Evolutionary conservation across 352 stramenopile species (phyloP).

Genomic region (Globisporangium paroecandrum): DNA sequence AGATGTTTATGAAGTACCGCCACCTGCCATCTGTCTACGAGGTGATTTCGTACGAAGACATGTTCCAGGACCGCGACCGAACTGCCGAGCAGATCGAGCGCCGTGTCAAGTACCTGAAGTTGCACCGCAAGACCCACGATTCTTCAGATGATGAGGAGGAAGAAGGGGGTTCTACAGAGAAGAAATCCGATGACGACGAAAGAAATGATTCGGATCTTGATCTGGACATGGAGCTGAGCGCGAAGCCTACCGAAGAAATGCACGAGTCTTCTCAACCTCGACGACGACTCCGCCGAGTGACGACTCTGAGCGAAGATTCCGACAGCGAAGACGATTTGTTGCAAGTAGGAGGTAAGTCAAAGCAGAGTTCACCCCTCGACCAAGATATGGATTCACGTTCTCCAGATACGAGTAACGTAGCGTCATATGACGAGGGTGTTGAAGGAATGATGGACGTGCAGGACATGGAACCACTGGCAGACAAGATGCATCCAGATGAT

Average conservation of each 20-base stretch:
- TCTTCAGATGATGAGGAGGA: constrained; percentile 49
- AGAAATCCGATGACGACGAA: constrained; percentile 12
- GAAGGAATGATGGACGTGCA: constrained; percentile 3
- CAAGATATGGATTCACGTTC: background rate
- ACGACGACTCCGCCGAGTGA: constrained; percentile 45
- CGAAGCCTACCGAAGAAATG: constrained; percentile 15
- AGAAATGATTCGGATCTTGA: constrained; percentile 17
- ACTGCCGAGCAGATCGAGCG: constrained; percentile 83
- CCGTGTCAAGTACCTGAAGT: constrained; percentile 77
- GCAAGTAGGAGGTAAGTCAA: background rate
- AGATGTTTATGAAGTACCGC: constrained; percentile 73
- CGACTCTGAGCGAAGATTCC: constrained; percentile 32
- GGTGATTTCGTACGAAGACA: constrained; percentile 87
- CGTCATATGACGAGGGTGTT: background rate
- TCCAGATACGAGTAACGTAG: background rate
- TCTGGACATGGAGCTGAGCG: constrained; percentile 15
- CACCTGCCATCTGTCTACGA: constrained; percentile 84
- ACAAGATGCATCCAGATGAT: background rate
- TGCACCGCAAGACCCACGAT: constrained; percentile 71
- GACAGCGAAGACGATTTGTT: constrained; percentile 49
- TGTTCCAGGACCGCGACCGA: constrained; percentile 85
- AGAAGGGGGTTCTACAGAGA: constrained; percentile 4
- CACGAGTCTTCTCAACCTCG: constrained; percentile 34
- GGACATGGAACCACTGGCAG: background rate
- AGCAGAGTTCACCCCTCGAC: background rate